Evolutionary conservation across 164 flowering plant species (phyloP).

Genomic region (Vitis riparia): DNA sequence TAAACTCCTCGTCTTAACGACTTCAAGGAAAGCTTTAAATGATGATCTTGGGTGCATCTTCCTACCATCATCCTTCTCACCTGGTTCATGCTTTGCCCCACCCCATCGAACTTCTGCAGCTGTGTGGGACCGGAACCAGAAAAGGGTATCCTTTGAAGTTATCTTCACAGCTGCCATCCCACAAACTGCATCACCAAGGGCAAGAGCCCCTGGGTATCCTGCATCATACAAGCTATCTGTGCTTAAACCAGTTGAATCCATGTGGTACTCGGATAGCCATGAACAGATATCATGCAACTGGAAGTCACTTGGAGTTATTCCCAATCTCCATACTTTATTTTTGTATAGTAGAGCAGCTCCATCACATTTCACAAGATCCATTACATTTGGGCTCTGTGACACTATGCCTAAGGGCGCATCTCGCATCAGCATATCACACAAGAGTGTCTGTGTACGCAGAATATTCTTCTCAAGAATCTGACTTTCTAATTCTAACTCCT

Average conservation of each 20-base stretch:
- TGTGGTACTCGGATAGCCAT: constrained; percentile 75
- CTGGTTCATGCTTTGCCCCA: constrained; percentile 91
- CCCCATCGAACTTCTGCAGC: constrained; percentile 93
- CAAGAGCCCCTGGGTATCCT: constrained; percentile 77
- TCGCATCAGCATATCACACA: constrained; percentile 93
- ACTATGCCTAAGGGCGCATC: constrained; percentile 92
- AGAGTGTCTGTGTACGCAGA: constrained; percentile 81
- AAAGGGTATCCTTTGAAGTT: constrained; percentile 71
- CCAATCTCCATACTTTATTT: constrained; percentile 62
- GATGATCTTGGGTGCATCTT: constrained; percentile 97
- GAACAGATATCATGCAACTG: constrained; percentile 60
- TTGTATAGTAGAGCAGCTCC: constrained; percentile 86
- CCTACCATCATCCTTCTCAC: constrained; percentile 79
- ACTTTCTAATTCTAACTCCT: constrained; percentile 79
- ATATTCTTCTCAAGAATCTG: constrained; percentile 86
- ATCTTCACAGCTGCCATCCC: constrained; percentile 96
- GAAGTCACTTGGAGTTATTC: constrained; percentile 63
- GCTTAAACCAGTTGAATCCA: constrained; percentile 92
- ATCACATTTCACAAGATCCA: constrained; percentile 94
- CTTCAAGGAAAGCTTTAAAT: constrained; percentile 94
- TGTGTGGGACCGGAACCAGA: constrained; percentile 89
- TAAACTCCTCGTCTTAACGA: constrained; percentile 77
- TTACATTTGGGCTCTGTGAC: constrained; percentile 79
- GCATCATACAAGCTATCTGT: constrained; percentile 92
- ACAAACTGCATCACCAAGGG: constrained; percentile 74